Conservation (phyloP, 225 moss, liverwort and hornwort genomes). For the Anthoceros angustus region DNA sequence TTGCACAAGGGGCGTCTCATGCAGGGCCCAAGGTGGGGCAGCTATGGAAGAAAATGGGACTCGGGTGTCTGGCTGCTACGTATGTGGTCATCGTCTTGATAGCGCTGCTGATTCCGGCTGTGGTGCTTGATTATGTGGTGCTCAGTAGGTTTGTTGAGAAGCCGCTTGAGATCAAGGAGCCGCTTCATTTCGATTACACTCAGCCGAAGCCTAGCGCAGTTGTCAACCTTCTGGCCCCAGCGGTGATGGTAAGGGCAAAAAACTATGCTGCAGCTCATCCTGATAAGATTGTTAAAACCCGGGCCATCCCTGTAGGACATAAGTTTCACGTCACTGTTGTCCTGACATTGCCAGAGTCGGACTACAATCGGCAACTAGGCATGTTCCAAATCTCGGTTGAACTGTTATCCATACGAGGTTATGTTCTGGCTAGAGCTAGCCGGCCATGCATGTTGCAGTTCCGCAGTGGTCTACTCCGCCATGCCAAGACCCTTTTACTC, state of each 20-base stretch:
- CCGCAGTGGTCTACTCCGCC: constrained; percentile 26
- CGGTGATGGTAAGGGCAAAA: constrained; percentile 35
- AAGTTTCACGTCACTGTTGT: constrained; percentile 47
- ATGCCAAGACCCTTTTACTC: constrained; percentile 30
- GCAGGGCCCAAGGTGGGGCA: constrained; percentile 33
- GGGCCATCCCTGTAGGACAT: constrained; percentile 42
- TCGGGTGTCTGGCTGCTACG: constrained; percentile 45
- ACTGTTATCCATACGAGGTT: constrained; percentile 35
- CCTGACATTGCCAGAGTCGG: constrained; percentile 79
- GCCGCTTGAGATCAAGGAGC: constrained; percentile 43
- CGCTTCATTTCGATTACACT: constrained; percentile 78
- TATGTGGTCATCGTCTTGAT: constrained; percentile 55
- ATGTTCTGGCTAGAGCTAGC: constrained; percentile 34
- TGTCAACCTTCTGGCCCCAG: constrained; percentile 37
- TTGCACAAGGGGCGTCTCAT: constrained; percentile 36
- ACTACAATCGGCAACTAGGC: constrained; percentile 64
- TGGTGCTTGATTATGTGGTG: constrained; percentile 36
- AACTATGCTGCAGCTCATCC: constrained; percentile 17
- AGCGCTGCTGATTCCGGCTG: constrained; percentile 48
- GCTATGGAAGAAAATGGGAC: constrained; percentile 36
- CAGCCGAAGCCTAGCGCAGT: constrained; percentile 24
- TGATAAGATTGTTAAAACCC: constrained; percentile 31
- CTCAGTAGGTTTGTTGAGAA: constrained; percentile 41
- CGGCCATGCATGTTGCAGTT: constrained; percentile 47
- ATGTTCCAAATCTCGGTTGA: constrained; percentile 67